Evolutionary conservation across 1,284 basidiomycete genomes (phyloP).

Genomic region (Malassezia obtusa): DNA sequence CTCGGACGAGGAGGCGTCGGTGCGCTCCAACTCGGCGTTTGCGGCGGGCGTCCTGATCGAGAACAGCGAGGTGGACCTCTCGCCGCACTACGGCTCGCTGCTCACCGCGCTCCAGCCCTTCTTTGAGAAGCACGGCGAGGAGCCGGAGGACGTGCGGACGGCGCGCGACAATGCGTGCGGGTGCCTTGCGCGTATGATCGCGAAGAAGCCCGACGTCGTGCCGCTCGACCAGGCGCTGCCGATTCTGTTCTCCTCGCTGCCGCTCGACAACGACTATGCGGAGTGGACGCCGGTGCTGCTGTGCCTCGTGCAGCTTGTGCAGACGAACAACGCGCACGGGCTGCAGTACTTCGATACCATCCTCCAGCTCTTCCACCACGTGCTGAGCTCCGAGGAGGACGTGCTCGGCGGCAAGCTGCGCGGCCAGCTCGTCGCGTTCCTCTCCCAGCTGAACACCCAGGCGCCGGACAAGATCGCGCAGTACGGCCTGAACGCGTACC

Average conservation of each 20-base stretch:
- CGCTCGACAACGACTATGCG: constrained; percentile 75
- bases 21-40: constrained; percentile 92
- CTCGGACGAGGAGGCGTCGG: constrained; percentile 75
- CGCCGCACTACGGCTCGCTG: constrained; percentile 68
- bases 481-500: constrained; percentile 56
- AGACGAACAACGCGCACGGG: constrained; percentile 59
- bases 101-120: constrained; percentile 71
- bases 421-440: constrained; percentile 53
- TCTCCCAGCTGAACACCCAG: constrained; percentile 64
- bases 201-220: constrained; percentile 68
- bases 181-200: constrained; percentile 77
- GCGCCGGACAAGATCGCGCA: constrained; percentile 66
- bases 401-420: constrained; percentile 51
- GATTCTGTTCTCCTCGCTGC: constrained; percentile 69
- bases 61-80: constrained; percentile 72
- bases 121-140: constrained; percentile 58
- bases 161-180: constrained; percentile 94
- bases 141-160: constrained; percentile 61
- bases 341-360: constrained; percentile 71
- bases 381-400: constrained; percentile 55
- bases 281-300: constrained; percentile 64
- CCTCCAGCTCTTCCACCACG: constrained; percentile 70
- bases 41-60: constrained; percentile 85
- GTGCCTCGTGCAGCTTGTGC: constrained; percentile 79
- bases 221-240: constrained; percentile 81